Evolutionary conservation across 1,284 basidiomycete species (phyloP), one percentile per base, ranked within the genome.

Genomic region (Trametes hirsuta): DNA sequence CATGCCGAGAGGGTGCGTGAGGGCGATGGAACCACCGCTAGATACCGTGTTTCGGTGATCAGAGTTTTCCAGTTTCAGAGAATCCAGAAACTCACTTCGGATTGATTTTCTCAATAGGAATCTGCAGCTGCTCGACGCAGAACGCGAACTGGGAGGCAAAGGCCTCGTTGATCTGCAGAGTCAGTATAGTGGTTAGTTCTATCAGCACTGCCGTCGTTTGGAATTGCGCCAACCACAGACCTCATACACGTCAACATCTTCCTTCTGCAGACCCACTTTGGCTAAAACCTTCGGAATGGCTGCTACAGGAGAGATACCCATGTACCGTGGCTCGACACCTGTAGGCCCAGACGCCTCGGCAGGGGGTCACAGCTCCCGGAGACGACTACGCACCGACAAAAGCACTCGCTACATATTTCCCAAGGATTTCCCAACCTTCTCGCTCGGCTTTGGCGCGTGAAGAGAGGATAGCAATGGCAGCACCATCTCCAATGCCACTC

Each of bases 401-500:
- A 12, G 90, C 80, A 61, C 85, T 88, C 47, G 87, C 85, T 55
- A 94, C 87, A 79, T 89, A 98, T 79, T 98, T 98, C 55, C 87
- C 97, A 39, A 98, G 66, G 67, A 99, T 87, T 34, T 92, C 85
- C 79, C 97, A 85, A 35, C 91, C 93, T 65, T 95, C 88, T 72
- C 86, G 85, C 76, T 93, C 85, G 18, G 97, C 97, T 47, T 86
- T 84, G 59, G 84, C 86, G 55, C 97, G 85, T 44, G 94, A 90
- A 8, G 93, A 94, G 64, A 99, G 79, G 51, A 99, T 83, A 61
- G 94, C 93, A 18, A 97, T 78, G 8, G 94, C 97, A 35, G 95
- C 97, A 55, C 97, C 97, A 74, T 99, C 97, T 10, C 95, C 95
- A 35, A 98, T 85, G 58, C 96, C 95, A 64, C 94, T 96, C 0